Conservation (phyloP, 2,329 filamentous ascomycete species). For the Fusarium temperatum region DNA sequence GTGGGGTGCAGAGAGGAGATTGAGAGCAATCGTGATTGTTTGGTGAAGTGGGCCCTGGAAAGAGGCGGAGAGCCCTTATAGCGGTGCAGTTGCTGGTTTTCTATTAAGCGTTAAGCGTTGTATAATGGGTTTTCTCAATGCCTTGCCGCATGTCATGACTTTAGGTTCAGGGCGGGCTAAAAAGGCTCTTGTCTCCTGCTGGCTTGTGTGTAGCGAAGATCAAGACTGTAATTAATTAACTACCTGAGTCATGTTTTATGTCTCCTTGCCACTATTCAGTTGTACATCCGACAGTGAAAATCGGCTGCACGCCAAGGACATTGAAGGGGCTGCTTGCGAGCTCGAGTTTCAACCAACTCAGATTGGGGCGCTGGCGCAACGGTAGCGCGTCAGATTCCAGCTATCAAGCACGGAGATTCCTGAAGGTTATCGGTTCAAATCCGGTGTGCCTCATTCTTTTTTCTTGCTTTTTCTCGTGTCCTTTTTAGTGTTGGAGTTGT, state of each 20-base stretch:
- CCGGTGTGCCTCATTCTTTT: not conserved
- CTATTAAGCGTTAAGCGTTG: too few relatives aligned
- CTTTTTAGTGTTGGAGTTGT: not conserved
- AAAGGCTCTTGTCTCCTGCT: too few relatives aligned
- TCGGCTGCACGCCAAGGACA: not conserved
- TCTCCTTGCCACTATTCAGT: not conserved
- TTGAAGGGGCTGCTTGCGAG: not conserved
- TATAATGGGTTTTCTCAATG: too few relatives aligned
- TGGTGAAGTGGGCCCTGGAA: not conserved
- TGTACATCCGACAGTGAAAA: not conserved
- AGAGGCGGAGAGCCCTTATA: not conserved
- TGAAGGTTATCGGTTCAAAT: slow-evolving; percentile 2
- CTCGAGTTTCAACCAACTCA: not conserved
- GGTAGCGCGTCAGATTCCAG: slow-evolving; percentile 1
- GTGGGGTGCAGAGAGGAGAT: not conserved
- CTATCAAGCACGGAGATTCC: not conserved
- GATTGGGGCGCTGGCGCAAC: not conserved
- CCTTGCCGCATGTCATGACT: too few relatives aligned
- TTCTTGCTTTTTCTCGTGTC: not conserved
- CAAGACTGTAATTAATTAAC: too few relatives aligned
- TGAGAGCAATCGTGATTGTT: not conserved
- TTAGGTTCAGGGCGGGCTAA: too few relatives aligned
- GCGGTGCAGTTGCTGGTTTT: too few relatives aligned
- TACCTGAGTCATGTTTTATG: not conserved
- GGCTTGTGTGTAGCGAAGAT: too few relatives aligned